Evolutionary conservation across 192 early-diverging fungal species (phyloP).

Genomic region (Coemansia sp.): DNA sequence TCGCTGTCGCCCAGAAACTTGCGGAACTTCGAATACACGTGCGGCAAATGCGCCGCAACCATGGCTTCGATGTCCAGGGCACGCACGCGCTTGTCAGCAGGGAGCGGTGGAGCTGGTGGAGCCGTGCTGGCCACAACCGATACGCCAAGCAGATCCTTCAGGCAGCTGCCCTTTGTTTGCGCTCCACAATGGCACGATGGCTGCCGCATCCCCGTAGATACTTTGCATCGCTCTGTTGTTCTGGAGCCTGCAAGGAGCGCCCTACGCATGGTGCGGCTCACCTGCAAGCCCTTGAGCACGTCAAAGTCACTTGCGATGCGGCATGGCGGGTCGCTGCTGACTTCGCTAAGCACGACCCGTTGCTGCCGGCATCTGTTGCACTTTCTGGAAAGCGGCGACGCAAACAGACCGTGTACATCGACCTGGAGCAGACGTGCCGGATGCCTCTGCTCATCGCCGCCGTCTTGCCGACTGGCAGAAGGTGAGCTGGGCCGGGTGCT

Average conservation of each 20-base stretch:
- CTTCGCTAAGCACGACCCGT: background rate
- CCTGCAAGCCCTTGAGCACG: background rate
- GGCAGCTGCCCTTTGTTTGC: background rate
- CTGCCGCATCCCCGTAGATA: slow-evolving; percentile 1
- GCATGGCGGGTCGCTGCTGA: background rate
- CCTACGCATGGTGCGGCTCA: slow-evolving; percentile 2
- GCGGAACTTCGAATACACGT: slow-evolving; percentile 12
- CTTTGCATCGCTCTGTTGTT: background rate
- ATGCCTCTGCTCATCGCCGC: background rate
- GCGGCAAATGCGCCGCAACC: slow-evolving; percentile 34
- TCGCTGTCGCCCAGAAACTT: background rate
- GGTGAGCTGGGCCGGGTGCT: background rate
- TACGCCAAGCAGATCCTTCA: background rate
- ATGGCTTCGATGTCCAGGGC: slow-evolving; percentile 36
- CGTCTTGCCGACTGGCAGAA: background rate
- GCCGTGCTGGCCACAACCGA: background rate
- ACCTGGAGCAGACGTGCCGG: slow-evolving; percentile 8
- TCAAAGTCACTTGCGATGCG: background rate
- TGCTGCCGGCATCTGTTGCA: background rate
- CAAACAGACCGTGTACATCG: slow-evolving; percentile 14
- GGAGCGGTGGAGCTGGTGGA: background rate
- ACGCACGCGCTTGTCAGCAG: slow-evolving; percentile 7
- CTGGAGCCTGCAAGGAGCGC: background rate
- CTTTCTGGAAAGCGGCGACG: background rate
- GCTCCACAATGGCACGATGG: background rate